A percentile compares a stretch with the other conserved stretches of the same genome.
These are phyloP conservation scores for Podospora tetraspora DNA, from an alignment of 495 filamentous ascomycete genomes.

Conservation along the genomic window DNA sequence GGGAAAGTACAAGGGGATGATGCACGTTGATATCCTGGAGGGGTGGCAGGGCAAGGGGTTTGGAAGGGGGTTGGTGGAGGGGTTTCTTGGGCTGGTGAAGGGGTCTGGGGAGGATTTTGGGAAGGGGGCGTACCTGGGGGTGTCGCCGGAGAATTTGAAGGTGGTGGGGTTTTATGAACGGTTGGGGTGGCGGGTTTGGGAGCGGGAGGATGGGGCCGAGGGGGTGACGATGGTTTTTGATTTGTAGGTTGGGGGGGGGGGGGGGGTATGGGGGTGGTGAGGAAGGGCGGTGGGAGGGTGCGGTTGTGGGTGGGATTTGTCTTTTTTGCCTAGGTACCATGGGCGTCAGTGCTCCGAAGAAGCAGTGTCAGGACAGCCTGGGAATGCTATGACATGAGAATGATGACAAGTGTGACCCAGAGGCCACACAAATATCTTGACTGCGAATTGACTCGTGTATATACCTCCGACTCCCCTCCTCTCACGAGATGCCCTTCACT, in stretches of 20 bases:
- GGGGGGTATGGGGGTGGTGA: no score
- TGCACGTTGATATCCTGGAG: conserved; percentile 42
- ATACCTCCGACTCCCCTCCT: no score
- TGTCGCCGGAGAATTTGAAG: conserved; percentile 38
- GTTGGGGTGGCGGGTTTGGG: conserved; percentile 36
- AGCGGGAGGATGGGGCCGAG: conserved; percentile 29
- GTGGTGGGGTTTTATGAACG: conserved; percentile 41
- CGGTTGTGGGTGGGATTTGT: no score
- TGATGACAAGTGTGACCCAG: no score
- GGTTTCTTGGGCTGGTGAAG: conserved; percentile 33
- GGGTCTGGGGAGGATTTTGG: conserved; percentile 25
- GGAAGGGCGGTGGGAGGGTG: no score
- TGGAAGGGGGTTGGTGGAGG: conserved; percentile 34
- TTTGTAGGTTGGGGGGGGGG: conserved; percentile 2
- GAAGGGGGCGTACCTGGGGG: conserved; percentile 34
- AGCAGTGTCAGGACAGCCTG: no score
- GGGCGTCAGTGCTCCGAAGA: no score
- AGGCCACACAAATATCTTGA: no score
- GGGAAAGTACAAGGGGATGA: conserved; percentile 29
- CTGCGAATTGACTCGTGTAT: no score
- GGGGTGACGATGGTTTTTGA: conserved; percentile 40
- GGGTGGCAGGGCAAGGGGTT: conserved; percentile 33
- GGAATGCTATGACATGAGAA: no score
- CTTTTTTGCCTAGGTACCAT: no score
- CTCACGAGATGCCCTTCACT: no score